phyloP scores from a whole-genome alignment of 1,139 yeast species.

The Debaryomyces sp. region DNA sequence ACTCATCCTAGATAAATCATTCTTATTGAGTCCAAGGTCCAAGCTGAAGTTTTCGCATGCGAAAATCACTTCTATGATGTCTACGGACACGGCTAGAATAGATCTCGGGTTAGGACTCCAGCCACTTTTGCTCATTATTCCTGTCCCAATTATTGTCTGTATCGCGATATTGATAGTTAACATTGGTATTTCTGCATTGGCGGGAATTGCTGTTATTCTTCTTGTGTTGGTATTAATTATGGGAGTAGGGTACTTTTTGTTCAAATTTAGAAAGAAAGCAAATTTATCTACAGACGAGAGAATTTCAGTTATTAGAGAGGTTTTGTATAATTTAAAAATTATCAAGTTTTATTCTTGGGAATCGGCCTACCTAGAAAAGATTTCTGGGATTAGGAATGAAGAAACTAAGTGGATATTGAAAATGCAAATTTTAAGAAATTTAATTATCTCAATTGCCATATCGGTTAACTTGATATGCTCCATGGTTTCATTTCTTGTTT shows the following conservation, averaged over 20 bases:
- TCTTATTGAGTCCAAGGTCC: slow-evolving; percentile 29
- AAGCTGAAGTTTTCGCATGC: slow-evolving; percentile 33
- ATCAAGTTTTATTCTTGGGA: slow-evolving; percentile 76
- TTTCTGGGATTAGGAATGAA: slow-evolving; percentile 43
- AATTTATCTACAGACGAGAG: slow-evolving; percentile 58
- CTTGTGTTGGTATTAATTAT: slow-evolving; percentile 43
- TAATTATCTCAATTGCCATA: slow-evolving; percentile 55
- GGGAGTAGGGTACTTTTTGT: slow-evolving; percentile 37
- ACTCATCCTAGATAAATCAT: slow-evolving; percentile 35
- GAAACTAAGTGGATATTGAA: slow-evolving; percentile 51
- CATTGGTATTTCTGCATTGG: slow-evolving; percentile 73
- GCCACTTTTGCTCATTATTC: slow-evolving; percentile 64
- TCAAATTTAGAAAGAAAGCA: slow-evolving; percentile 45
- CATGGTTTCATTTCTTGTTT: slow-evolving; percentile 66
- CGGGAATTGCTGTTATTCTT: slow-evolving; percentile 53
- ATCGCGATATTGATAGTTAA: slow-evolving; percentile 68
- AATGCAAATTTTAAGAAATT: slow-evolving; percentile 58
- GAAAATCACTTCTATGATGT: slow-evolving; percentile 55
- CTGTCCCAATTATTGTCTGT: slow-evolving; percentile 60
- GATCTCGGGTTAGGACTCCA: slow-evolving; percentile 76
- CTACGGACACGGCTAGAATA: slow-evolving; percentile 80
- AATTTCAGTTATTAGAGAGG: slow-evolving; percentile 63
- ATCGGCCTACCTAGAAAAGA: slow-evolving; percentile 47
- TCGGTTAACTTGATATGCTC: slow-evolving; percentile 67
- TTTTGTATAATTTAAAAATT: slow-evolving; percentile 64